Base-by-base conservation (phyloP, 352 stramenopile species). In the Pythium scleroteichum region DNA sequence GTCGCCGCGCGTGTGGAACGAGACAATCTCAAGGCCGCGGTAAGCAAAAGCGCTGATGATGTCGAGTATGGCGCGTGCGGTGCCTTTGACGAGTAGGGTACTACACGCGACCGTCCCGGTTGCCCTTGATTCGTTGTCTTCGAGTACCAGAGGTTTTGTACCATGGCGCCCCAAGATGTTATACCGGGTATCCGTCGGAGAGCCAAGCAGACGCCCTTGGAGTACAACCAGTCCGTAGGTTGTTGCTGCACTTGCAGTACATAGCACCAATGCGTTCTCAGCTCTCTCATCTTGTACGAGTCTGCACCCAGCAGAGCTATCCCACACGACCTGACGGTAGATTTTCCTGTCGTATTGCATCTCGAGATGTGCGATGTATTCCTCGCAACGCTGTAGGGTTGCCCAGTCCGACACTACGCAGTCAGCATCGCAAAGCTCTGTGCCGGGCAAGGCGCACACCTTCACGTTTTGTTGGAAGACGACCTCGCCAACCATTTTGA, bases 321-420 rank as follows among this genome's bases (percentile, higher is more conserved):
- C 53, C 53, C 53, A 60, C 1, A 9, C 9, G 19, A 51, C 41
- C 23, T 60, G 53, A 6, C 53, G 40, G 27, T 35, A 33, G 23
- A 60, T 52, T 1, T 13, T 33, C 19, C 9, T 2, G 2, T 42
- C 29, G 29, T 22, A 45, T n/a, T 16, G 2, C 0, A 7, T 9
- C 19, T 60, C 53, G 7, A 60, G 53, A 1, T 42, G 17, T 10
- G 29, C 10, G 3, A 60, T 45, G 40, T 45, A 60, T 22, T 44
- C 19, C 24, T 60, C 53, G 27, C 22, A 45, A 1, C 42, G 23
- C 9, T 24, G 8, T 3, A 60, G 53, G 14, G 26, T 2, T 8
- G 2, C 12, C 40, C 14, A 52, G 53, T 60, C 41, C 5, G 53
- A 60, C 40, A 60, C 32, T 17, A 60, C 29, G 27, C 53, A 60